Base-by-base conservation (phyloP, 768 basidiomycete species). In the Dioszegia aurantiaca region DNA sequence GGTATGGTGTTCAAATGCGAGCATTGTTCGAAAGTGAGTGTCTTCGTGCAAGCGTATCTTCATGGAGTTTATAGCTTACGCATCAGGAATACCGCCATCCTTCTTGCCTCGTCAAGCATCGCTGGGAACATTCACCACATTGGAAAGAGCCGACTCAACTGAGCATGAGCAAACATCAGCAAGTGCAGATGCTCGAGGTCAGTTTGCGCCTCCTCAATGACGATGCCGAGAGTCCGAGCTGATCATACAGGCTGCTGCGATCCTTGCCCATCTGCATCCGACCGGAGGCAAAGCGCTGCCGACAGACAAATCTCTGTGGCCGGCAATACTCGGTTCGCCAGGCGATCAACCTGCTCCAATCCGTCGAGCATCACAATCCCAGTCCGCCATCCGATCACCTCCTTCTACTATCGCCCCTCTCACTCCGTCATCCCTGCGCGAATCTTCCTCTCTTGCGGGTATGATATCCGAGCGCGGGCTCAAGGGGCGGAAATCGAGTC, bases 71-170 rank as follows among this genome's bases (percentile, higher is more conserved):
- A 30, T 4, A 48, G 46, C 54, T 63, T 4, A 52, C 45, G 8
- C 33, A 9, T 11, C 58, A 78, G 76, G 73, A 78, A 56, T 80
- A 81, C 60, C 74, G 79, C 2, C 93, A 98, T 77, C 91, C 91
- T 2, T 90, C 88, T 12, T 97, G 93, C 77, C 81, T 98, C 46
- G 89, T 93, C 77, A 97, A 97, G 77, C 94, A 98, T 72, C 87
- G 94, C 31, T 98, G 94, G 94, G 93, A 97, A 71, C 90, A 94
- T 72, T 90, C 89, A 31, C 89, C 89, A 19, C 91, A 95, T 69
- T 98, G 94, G 94, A 86, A 88, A 42, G 89, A 92, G 74, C 88
- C 92, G 1, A 83, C 87, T 64, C 90, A 92, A 74, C 86, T 92
- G 67, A 84, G 91, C 30, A 80, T 97, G 58, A 89, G 87, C 77